Evolutionary conservation across 352 stramenopile genomes (phyloP), one percentile per base, ranked within the genome.

Genomic region (Globisporangium paddicum): DNA sequence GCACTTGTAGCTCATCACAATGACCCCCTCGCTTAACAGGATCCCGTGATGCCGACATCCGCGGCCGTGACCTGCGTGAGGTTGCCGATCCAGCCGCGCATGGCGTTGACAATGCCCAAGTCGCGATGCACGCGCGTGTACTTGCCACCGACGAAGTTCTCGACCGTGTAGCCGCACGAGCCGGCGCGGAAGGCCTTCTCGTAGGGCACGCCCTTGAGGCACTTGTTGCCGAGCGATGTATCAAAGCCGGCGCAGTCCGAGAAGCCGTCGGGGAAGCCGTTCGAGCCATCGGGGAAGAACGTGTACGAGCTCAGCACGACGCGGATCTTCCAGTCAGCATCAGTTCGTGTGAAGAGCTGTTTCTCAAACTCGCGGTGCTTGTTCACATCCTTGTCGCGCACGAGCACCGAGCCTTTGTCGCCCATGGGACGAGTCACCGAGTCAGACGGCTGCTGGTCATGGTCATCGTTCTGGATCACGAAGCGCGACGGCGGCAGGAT

Each of bases 401-500:
- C 62, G 9, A 90, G 61, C 18, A 90, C 72, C 0, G 73, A 87
- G 1, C 78, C 79, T 32, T 68, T 60, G 41, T 72, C 63, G 0
- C 68, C 64, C 79, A 90, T 90, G 35, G 75, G 65, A 2, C 78
- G 73, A 10, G 77, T 71, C 3, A 66, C 69, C 7, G 72, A 84
- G 13, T 71, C 78, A 0, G 67, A 61, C 25, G 67, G 66, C 50
- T 90, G 78, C 54, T 90, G 80, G 62, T 90, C 80, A 55, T 83
- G 72, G 56, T 90, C 80, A 35, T 88, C 80, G 54, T 88, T 90
- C 55, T 90, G 80, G n/a, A 90, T 69, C 34, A 87, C 80, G 28
- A 86, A 85, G 3, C 80, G 72, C 21, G 70, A 73, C 3, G 76
- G 45, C 18, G 75, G 72, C n/a, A 87, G 46, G 48, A 86, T 79